Evolutionary conservation across 371 early-diverging fungal genomes (phyloP).

Genomic region (Dichotomocladium elegans): DNA sequence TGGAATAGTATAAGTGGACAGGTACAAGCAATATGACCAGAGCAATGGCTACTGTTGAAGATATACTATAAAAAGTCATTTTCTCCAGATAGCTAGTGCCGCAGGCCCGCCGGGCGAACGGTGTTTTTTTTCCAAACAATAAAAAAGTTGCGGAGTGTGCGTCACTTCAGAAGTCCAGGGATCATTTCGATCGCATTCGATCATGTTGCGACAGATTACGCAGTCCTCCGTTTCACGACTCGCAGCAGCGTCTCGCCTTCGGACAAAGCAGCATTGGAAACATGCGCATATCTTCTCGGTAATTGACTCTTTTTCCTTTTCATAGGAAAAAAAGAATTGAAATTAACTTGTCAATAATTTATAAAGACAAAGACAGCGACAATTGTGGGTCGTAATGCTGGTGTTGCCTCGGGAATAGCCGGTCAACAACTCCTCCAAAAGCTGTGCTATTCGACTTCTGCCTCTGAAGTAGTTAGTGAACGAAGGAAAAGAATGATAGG

Average conservation of each 20-base stretch:
- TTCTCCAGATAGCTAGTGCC: no score
- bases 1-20: no score
- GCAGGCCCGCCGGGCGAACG: no score
- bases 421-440: background rate
- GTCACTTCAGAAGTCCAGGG: no score
- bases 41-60: no score
- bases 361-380: background rate
- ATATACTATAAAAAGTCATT: no score
- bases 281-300: constrained; percentile 1
- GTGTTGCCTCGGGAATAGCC: background rate
- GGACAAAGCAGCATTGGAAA: constrained; percentile 3
- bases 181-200: background rate
- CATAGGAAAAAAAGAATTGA: background rate
- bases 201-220: constrained; percentile 22
- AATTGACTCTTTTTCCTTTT: background rate
- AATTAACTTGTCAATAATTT: background rate
- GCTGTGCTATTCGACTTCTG: background rate
- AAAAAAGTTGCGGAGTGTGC: no score
- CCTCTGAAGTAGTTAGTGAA: no score
- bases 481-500: no score
- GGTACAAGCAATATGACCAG: no score
- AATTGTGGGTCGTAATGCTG: background rate
- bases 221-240: constrained; percentile 18
- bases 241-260: constrained; percentile 12
- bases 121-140: background rate